A percentile compares a stretch with the other conserved stretches of the same genome.
Evolutionary conservation across 2,329 filamentous ascomycete species (phyloP).

Genomic region (Neofusicoccum laricinum): DNA sequence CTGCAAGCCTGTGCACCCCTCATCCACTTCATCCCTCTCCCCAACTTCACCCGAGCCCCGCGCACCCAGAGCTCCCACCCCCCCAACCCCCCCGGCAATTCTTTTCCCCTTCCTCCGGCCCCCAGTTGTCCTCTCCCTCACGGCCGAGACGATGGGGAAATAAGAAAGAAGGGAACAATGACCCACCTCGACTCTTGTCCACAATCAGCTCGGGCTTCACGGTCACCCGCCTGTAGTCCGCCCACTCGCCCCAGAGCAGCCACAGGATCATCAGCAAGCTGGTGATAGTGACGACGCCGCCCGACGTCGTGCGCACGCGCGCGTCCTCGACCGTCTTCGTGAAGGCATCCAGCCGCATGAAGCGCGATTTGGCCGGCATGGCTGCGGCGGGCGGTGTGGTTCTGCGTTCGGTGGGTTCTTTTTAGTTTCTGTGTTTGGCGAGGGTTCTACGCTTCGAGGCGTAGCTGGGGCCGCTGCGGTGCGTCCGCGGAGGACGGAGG

Average conservation of each 20-base stretch:
- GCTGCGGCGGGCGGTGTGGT: slow-evolving; percentile 4
- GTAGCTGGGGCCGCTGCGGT: no score
- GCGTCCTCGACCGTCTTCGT: slow-evolving; percentile 99
- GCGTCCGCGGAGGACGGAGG: no score
- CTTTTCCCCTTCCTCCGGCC: background rate
- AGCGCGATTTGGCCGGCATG: slow-evolving; percentile 90
- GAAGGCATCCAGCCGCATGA: slow-evolving; percentile 96
- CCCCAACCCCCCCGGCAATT: background rate
- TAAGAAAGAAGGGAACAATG: background rate
- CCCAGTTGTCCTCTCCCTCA: background rate
- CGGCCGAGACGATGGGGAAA: background rate
- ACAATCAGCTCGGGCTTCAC: slow-evolving; percentile 93
- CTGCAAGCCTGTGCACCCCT: background rate
- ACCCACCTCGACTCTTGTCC: slow-evolving; percentile 86
- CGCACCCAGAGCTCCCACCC: background rate
- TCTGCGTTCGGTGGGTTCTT: background rate
- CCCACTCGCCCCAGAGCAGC: slow-evolving; percentile 93
- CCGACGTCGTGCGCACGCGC: slow-evolving; percentile 89
- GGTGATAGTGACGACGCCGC: slow-evolving; percentile 89
- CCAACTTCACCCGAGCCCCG: background rate
- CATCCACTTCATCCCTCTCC: background rate
- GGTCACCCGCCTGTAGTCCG: slow-evolving; percentile 80
- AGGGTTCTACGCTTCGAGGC: no score
- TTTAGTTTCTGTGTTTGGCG: no score
- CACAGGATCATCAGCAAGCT: slow-evolving; percentile 86